Base-by-base conservation (phyloP, 495 filamentous ascomycete species). In the Apodospora peruviana region DNA sequence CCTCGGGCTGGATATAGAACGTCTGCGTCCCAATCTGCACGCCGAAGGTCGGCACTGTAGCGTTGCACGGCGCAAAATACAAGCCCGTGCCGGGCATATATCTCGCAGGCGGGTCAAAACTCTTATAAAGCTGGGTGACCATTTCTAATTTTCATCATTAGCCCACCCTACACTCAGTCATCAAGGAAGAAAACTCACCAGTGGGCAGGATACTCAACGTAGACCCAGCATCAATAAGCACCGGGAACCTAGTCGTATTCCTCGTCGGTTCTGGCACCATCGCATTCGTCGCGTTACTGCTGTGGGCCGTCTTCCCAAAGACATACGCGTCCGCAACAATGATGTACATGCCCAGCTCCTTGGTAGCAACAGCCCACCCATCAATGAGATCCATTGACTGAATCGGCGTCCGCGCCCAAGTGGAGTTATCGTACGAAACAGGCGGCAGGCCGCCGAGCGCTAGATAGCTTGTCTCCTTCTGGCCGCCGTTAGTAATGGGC, bases 41-140 rank as follows among this genome's bases (percentile, higher is more conserved):
- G 14, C 70, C 75, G 17, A 84, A 76, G 10, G 51, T 55, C 1
- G 83, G 83, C 10, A 77, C 60, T 4, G 60, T 73, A 12, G 82
- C 79, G 44, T 73, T 65, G 62, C 82, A 86, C 4, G 62, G 58
- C 0, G 82, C 80, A 43, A 66, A 58, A 51, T 73, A 85, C 8
- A 66, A 57, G 3, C 69, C 73, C 1, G 64, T 43, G 9, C 54
- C 39, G 19, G 60, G 43, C 43, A 67, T 57, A 44, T 72, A 79
- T 5, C 47, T 48, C 4, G 78, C 80, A 0, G 78, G 71, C 0
- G 80, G 81, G 19, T 61, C 53, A 51, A 84, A 85, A 0, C 69
- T 54, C 0, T 52, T 60, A 40, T 77, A 79, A 10, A 84, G 57
- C 14, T 59, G 53, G 11, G 70, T 55, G 12, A 78, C 76, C 3